Conservation (phyloP, 163 green algal species). For the Scenedesmus sp. region DNA sequence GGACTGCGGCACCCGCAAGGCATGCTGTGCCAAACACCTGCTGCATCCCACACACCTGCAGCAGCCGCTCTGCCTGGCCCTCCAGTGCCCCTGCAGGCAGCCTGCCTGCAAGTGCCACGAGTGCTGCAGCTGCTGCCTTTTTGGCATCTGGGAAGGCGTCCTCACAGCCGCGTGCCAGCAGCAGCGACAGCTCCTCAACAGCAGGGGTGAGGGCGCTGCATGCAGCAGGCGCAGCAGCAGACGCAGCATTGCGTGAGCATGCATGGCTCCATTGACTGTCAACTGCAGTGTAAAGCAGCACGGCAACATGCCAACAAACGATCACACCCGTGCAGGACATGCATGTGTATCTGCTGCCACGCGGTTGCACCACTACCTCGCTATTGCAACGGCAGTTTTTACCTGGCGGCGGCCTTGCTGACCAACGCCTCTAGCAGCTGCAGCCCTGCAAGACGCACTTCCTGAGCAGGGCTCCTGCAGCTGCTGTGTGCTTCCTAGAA, state of each 20-base stretch:
- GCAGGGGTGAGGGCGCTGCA: slow-evolving; percentile 44
- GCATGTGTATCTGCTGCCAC: too few relatives aligned
- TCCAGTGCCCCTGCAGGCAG: slow-evolving; percentile 50
- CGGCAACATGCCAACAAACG: too few relatives aligned
- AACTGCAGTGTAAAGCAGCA: too few relatives aligned
- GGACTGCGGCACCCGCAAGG: too few relatives aligned
- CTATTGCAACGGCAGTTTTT: too few relatives aligned
- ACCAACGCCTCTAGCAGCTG: neutral
- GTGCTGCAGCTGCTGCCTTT: slow-evolving; percentile 59
- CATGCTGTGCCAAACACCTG: neutral
- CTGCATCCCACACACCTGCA: slow-evolving; percentile 44
- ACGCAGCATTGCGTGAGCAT: neutral
- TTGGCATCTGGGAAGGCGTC: slow-evolving; percentile 85
- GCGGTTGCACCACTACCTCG: too few relatives aligned
- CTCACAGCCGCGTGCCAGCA: slow-evolving; percentile 67
- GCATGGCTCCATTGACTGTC: neutral
- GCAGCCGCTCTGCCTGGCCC: slow-evolving; percentile 60
- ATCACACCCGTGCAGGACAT: too few relatives aligned
- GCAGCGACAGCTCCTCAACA: slow-evolving; percentile 45
- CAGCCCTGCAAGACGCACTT: neutral
- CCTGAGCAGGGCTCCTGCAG: neutral
- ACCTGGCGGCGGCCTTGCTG: neutral
- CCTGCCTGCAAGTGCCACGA: slow-evolving; percentile 46
- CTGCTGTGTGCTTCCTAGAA: too few relatives aligned
- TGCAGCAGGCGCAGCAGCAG: neutral